phyloP scores from a whole-genome alignment of 805 yeast genomes.

The Candida hungchunana region DNA sequence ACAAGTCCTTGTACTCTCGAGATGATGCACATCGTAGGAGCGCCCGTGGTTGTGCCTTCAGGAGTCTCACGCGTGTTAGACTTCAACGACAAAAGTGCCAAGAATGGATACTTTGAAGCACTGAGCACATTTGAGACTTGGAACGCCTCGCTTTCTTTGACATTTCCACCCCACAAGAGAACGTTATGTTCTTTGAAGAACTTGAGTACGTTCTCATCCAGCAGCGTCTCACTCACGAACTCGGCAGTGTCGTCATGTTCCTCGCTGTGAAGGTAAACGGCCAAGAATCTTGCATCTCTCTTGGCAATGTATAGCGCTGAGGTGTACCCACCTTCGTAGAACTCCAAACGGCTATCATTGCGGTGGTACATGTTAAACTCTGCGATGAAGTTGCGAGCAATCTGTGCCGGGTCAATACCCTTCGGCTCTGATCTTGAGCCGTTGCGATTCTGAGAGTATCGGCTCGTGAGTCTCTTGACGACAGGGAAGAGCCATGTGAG shows the following conservation, averaged over 20 bases:
- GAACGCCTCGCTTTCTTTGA: slow-evolving; percentile 74
- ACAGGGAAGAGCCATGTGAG: slow-evolving; percentile 33
- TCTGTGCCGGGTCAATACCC: slow-evolving; percentile 46
- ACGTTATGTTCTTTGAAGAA: slow-evolving; percentile 47
- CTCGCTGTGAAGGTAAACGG: slow-evolving; percentile 69
- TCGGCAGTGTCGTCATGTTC: slow-evolving; percentile 57
- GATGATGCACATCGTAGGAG: slow-evolving; percentile 58
- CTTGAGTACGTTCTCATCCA: slow-evolving; percentile 45
- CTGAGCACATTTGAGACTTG: slow-evolving; percentile 75
- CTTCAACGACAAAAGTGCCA: slow-evolving; percentile 72
- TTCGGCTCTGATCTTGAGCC: slow-evolving; percentile 33
- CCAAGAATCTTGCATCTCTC: slow-evolving; percentile 63
- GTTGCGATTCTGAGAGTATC: slow-evolving; percentile 34
- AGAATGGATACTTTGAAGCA: slow-evolving; percentile 74
- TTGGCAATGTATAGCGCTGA: slow-evolving; percentile 72
- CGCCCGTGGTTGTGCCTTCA: slow-evolving; percentile 46
- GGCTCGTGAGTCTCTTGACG: slow-evolving; percentile 32
- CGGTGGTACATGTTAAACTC: slow-evolving; percentile 45
- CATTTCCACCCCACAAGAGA: slow-evolving; percentile 84
- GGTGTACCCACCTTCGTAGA: slow-evolving; percentile 74
- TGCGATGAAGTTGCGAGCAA: slow-evolving; percentile 47
- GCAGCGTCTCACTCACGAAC: slow-evolving; percentile 51
- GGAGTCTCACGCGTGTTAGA: slow-evolving; percentile 43
- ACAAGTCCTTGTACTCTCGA: slow-evolving; percentile 58
- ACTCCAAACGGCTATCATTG: slow-evolving; percentile 24